Evolutionary conservation across 208 protist genomes (phyloP), one percentile per base, ranked within the genome.

Genomic region (Leishmania aethiopica): DNA sequence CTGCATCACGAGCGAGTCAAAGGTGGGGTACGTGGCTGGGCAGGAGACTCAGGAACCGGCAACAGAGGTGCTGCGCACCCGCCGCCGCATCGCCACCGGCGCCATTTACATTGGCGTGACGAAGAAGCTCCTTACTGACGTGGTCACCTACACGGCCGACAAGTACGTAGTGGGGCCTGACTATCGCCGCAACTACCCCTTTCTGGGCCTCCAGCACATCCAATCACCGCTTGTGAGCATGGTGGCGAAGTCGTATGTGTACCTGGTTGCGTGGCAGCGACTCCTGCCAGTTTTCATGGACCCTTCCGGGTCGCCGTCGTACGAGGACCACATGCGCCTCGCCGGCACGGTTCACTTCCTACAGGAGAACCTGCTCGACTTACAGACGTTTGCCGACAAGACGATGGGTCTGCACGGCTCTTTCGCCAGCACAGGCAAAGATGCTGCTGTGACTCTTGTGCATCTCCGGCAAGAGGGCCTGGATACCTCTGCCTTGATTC

Each of bases 191-290:
- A 96, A 95, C 86, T 95, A 96, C 79, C 93, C 95, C 10, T 94
- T 92, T 77, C 88, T 96, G 67, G 95, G 95, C 22, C 85, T 97
- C 7, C 95, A 97, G 80, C 92, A 97, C 75, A 90, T 97, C 55
- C 95, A 97, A 77, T 94, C 92, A 1, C 90, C 93, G 32, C 87
- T 97, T 51, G 95, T 97, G 72, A 89, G 91, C 74, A 81, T 94
- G 57, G 66, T 96, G 66, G 91, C 85, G 7, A 95, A 95, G 82
- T 87, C 85, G 37, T 97, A 92, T 80, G 89, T 94, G 62, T 96
- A 96, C 75, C 79, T 96, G 51, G 74, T 86, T 42, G 83, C 82
- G 59, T 97, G 92, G 92, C 89, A 95, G 75, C 87, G 83, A 55
- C 66, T 97, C 42, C 82, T 97, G 78, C 74, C 90, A 19, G 79